Conservation (phyloP, 176 grass and related monocot species). For the Saccharum spontaneum region DNA sequence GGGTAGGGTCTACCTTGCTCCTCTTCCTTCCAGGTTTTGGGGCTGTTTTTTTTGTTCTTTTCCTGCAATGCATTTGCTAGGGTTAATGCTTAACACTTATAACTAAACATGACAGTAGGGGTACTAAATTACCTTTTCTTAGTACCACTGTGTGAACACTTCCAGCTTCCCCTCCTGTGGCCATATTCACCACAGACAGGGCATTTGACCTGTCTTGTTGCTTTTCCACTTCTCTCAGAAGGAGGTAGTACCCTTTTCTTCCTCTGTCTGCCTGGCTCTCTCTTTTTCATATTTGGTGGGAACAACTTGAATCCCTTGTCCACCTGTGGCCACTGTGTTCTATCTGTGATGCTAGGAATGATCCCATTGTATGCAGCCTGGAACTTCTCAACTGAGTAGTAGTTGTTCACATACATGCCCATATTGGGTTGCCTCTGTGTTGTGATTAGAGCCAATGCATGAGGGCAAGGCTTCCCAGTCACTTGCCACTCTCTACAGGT, state of each 20-base stretch:
- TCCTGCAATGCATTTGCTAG: too few relatives aligned
- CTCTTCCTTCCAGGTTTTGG: too few relatives aligned
- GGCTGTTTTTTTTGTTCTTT: too few relatives aligned
- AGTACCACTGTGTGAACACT: too few relatives aligned
- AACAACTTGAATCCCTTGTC: neutral
- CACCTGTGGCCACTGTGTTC: neutral
- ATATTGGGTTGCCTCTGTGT: neutral
- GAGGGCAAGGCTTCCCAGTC: neutral
- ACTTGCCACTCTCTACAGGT: neutral
- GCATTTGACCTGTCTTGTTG: neutral
- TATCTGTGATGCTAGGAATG: neutral
- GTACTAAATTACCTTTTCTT: too few relatives aligned
- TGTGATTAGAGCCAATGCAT: neutral
- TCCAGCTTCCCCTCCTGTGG: too few relatives aligned
- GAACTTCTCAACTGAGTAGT: neutral
- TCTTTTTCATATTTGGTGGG: neutral
- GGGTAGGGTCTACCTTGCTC: too few relatives aligned
- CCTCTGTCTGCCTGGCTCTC: neutral
- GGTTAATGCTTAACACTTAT: too few relatives aligned
- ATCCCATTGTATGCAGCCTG: neutral
- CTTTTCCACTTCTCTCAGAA: neutral
- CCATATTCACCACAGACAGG: neutral
- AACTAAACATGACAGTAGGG: too few relatives aligned
- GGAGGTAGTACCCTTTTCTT: neutral
- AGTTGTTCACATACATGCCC: neutral